Evolutionary conservation across 129 eudicot species (phyloP).

Genomic region (Pulicaria dysenterica): DNA sequence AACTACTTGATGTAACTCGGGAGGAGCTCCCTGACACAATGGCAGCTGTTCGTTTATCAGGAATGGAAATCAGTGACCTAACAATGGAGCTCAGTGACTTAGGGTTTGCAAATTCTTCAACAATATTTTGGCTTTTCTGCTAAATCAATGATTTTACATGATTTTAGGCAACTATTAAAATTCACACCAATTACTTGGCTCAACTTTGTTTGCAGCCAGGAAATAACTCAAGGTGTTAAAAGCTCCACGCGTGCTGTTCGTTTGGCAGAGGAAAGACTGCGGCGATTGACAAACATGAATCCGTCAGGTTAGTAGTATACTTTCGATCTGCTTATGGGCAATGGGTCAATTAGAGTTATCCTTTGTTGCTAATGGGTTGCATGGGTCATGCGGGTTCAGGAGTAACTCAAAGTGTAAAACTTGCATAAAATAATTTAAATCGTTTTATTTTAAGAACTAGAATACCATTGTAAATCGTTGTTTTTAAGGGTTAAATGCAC

Average conservation of each 20-base stretch:
- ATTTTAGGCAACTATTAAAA: not conserved
- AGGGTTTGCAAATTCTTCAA: conserved; percentile 55
- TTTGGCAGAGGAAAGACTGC: conserved; percentile 77
- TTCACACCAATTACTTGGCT: conserved; percentile 1
- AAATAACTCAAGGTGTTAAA: conserved; percentile 83
- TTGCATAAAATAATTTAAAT: not conserved
- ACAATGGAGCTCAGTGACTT: conserved; percentile 99
- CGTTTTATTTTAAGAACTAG: not conserved
- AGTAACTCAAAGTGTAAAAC: not conserved
- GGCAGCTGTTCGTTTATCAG: conserved; percentile 95
- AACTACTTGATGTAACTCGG: conserved; percentile 81
- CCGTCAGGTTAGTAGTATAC: conserved; percentile 55
- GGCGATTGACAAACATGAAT: conserved; percentile 54
- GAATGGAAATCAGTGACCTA: conserved; percentile 97
- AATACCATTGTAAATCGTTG: not conserved
- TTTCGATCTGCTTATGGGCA: conserved; percentile 4
- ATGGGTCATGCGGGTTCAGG: not conserved
- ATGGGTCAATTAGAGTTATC: not conserved
- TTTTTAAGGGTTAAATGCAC: too few species aligned
- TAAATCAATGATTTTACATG: not conserved
- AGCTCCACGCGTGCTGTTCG: conserved; percentile 92
- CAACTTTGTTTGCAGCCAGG: conserved; percentile 56
- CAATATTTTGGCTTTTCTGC: not conserved
- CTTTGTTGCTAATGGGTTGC: not conserved
- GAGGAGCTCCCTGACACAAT: conserved; percentile 95